These are phyloP conservation scores for Fragosphaeria purpurea DNA, from an alignment of 2,329 filamentous ascomycete genomes.

Conservation along the genomic window DNA sequence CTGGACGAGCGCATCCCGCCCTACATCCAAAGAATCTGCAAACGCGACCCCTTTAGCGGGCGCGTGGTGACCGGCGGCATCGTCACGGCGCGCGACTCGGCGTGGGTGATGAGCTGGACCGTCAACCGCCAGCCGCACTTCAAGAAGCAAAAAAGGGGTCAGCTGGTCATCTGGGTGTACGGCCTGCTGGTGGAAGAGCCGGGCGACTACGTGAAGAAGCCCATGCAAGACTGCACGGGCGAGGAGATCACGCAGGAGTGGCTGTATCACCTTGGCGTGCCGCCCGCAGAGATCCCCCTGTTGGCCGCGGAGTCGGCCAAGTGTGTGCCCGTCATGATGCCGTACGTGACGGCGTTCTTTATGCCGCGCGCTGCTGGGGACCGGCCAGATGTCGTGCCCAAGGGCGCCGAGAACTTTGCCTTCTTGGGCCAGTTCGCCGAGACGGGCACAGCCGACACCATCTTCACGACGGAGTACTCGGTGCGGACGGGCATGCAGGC, in stretches of 20 bases:
- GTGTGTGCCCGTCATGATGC: slow-evolving; percentile 29
- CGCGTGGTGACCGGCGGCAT: slow-evolving; percentile 24
- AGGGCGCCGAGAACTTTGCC: slow-evolving; percentile 26
- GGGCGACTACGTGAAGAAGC: slow-evolving; percentile 28
- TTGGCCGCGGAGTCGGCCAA: slow-evolving; percentile 17
- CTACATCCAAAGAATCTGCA: slow-evolving; percentile 22
- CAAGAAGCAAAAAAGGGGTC: slow-evolving; percentile 22
- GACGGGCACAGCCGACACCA: slow-evolving; percentile 24
- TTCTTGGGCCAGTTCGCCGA: slow-evolving; percentile 33
- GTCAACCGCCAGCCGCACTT: slow-evolving; percentile 33
- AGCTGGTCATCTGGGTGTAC: slow-evolving; percentile 30
- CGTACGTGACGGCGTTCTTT: slow-evolving; percentile 28
- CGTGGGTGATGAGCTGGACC: slow-evolving; percentile 30
- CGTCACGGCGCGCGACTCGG: slow-evolving; percentile 27
- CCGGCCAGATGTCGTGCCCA: slow-evolving; percentile 28
- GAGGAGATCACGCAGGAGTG: slow-evolving; percentile 29
- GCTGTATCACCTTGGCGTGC: slow-evolving; percentile 27
- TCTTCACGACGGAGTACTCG: slow-evolving; percentile 29
- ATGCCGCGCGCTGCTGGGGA: slow-evolving; percentile 24
- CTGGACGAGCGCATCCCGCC: slow-evolving; percentile 19
- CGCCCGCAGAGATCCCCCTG: slow-evolving; percentile 16
- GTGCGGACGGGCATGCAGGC: slow-evolving; percentile 26
- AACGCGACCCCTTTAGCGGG: slow-evolving; percentile 21
- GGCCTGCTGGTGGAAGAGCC: slow-evolving; percentile 25
- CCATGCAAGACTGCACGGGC: slow-evolving; percentile 29